A percentile compares a stretch with the other conserved stretches of the same genome.
These are phyloP conservation scores for Stagonosporopsis chrysanthemi DNA, from an alignment of 2,329 filamentous ascomycete genomes.

Conservation along the genomic window DNA sequence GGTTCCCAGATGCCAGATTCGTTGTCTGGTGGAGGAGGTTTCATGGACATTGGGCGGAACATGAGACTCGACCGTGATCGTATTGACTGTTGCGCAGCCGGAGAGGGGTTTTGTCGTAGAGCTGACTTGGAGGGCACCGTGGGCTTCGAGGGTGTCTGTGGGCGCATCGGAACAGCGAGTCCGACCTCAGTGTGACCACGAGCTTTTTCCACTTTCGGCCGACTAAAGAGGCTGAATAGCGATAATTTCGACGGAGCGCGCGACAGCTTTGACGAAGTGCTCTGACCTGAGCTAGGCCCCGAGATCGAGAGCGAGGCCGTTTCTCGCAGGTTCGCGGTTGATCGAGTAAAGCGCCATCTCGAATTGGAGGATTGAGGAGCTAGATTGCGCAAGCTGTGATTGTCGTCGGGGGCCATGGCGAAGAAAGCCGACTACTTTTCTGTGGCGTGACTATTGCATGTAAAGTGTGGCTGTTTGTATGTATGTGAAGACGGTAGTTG, in stretches of 20 bases:
- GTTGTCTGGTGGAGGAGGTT: slow-evolving; percentile 27
- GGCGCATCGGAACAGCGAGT: slow-evolving; percentile 47
- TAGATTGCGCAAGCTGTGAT: slow-evolving; percentile 34
- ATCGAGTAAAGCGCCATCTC: slow-evolving; percentile 49
- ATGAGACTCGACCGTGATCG: slow-evolving; percentile 44
- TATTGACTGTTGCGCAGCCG: slow-evolving; percentile 39
- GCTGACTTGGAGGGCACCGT: slow-evolving; percentile 31
- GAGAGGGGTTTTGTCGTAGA: slow-evolving; percentile 40
- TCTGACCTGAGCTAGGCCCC: slow-evolving; percentile 10
- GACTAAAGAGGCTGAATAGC: slow-evolving; percentile 59
- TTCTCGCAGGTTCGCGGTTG: slow-evolving; percentile 38
- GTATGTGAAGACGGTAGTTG: neutral
- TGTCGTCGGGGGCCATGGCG: slow-evolving; percentile 40
- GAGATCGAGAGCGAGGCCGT: slow-evolving; percentile 7
- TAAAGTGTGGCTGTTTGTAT: slow-evolving; percentile 13
- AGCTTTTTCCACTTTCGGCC: slow-evolving; percentile 57
- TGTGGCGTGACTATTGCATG: slow-evolving; percentile 24
- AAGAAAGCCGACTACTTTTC: slow-evolving; percentile 23
- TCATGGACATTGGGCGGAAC: slow-evolving; percentile 42
- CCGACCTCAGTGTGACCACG: slow-evolving; percentile 56
- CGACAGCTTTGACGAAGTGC: slow-evolving; percentile 38
- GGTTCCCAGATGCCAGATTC: slow-evolving; percentile 54
- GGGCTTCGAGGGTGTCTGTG: slow-evolving; percentile 37
- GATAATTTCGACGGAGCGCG: slow-evolving; percentile 55
- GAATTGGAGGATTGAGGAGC: slow-evolving; percentile 34